These are phyloP conservation scores for Madurella fahalii DNA, from an alignment of 2,329 filamentous ascomycete genomes.

Conservation along the genomic window DNA sequence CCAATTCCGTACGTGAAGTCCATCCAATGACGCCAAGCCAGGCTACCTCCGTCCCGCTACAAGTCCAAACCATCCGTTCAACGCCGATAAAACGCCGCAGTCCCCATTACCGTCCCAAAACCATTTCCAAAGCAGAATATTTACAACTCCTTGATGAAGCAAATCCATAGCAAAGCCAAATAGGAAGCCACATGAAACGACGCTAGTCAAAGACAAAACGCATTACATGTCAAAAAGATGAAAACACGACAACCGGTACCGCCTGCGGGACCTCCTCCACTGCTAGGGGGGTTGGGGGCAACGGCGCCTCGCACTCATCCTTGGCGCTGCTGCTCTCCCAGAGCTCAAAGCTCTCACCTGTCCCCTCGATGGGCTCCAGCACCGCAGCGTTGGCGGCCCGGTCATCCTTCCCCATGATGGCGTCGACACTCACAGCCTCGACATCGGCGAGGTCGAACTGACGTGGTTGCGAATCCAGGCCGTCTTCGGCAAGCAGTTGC, in stretches of 20 bases:
- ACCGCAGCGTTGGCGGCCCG: constrained; percentile 43
- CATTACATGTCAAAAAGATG: not conserved
- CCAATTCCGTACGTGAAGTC: too few relatives aligned
- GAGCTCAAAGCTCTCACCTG: constrained; percentile 59
- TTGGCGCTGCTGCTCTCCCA: constrained; percentile 67
- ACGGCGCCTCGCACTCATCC: constrained; percentile 45
- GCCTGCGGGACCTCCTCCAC: not conserved
- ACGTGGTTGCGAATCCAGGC: constrained; percentile 7
- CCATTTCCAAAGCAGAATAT: not conserved
- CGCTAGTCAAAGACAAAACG: not conserved
- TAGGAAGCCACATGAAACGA: not conserved
- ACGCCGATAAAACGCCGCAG: constrained; percentile 6
- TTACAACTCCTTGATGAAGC: not conserved
- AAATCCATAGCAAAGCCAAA: not conserved
- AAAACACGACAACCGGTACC: not conserved
- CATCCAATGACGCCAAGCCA: too few relatives aligned
- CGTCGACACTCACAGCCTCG: constrained; percentile 31
- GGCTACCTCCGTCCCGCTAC: too few relatives aligned
- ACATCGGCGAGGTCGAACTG: constrained; percentile 26
- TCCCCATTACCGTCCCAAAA: not conserved
- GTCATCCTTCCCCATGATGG: constrained; percentile 37
- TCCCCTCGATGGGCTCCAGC: constrained; percentile 54
- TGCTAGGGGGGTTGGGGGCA: constrained; percentile 13
- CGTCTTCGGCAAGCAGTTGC: constrained; percentile 6
- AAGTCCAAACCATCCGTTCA: not conserved